Base-by-base conservation (phyloP, 2,329 filamentous ascomycete species). In the Aspergillus tubingensis region DNA sequence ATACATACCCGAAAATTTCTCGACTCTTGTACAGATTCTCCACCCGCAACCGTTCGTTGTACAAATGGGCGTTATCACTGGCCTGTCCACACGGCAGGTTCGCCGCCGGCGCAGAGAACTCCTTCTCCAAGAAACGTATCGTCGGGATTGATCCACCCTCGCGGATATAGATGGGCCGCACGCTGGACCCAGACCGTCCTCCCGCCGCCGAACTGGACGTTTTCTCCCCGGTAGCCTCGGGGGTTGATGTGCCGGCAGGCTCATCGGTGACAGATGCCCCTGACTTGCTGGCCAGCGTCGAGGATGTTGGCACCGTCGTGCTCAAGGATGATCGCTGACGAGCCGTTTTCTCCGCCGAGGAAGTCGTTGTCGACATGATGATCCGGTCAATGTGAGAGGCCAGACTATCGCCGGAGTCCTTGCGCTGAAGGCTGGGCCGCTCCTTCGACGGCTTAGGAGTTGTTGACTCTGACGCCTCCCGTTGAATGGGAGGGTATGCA, bases 121-220 rank as follows among this genome's bases (percentile, higher is more conserved):
- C 92, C 79, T 96, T 96, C 75, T 98, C 94, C 39, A 98, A 74
- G 72, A 98, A 98, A 5, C 95, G 83, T 59, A 98, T 98, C 0
- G 91, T 91, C 0, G 95, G 95, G 67, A 99, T 99, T 0, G 91
- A 96, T 5, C 95, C 95, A 11, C 95, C 95, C 77, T 99, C 95
- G 8, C 95, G 86, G 67, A 99, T 99, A 74, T 96, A 98, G 3
- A 99, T 82, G 0, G 93, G 94, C 57, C 72, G 69, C 10, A 74
- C 64, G 51, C 57, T 19, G 41, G 39, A 48, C 36, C 17, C 10
- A 38, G 43, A 23, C 21, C 58, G 57, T 30, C 53, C 23, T 11
- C 21, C 7, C n/a, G n/a, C 23, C 1, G 41, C 8, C 39, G 23
- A 19, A 10, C 15, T 21, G 32, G 30, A 19, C 17, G 51, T 25